These are phyloP conservation scores for Saccharomycopsis amapae DNA, from an alignment of 805 yeast genomes.

Conservation along the genomic window DNA sequence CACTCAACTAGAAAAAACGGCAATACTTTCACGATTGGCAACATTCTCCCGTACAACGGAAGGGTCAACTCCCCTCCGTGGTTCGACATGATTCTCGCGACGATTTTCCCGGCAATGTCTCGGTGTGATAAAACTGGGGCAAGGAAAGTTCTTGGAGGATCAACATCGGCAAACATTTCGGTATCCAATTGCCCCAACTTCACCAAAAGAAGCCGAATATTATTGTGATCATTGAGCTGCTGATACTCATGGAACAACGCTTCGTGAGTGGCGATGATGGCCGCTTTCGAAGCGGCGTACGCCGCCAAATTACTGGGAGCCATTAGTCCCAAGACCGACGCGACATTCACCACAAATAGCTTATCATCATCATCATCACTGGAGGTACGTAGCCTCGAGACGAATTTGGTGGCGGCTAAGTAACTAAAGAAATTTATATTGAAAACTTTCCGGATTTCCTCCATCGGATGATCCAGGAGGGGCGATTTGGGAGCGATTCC, in stretches of 20 bases:
- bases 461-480: conserved; percentile 24
- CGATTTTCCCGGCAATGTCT: conserved; percentile 29
- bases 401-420: conserved; percentile 2
- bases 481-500: conserved; percentile 33
- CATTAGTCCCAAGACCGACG: conserved; percentile 35
- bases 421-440: conserved; percentile 18
- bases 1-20: conserved; percentile 32
- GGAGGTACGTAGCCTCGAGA: conserved; percentile 3
- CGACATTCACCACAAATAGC: conserved; percentile 33
- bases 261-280: conserved; percentile 36
- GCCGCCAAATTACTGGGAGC: conserved; percentile 37
- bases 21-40: conserved; percentile 31
- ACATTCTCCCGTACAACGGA: conserved; percentile 38
- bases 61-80: conserved; percentile 32
- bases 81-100: conserved; percentile 28
- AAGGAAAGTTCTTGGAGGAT: conserved; percentile 31
- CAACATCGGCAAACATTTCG: conserved; percentile 35
- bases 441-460: conserved; percentile 23
- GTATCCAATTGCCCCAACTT: conserved; percentile 39
- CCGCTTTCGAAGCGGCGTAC: conserved; percentile 39
- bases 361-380: background rate
- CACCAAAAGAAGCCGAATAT: conserved; percentile 32
- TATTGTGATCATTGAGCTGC: conserved; percentile 10
- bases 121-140: conserved; percentile 36
- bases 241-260: conserved; percentile 23